These are phyloP conservation scores for Aphanocladium album DNA, from an alignment of 2,329 filamentous ascomycete species.

Conservation along the genomic window DNA sequence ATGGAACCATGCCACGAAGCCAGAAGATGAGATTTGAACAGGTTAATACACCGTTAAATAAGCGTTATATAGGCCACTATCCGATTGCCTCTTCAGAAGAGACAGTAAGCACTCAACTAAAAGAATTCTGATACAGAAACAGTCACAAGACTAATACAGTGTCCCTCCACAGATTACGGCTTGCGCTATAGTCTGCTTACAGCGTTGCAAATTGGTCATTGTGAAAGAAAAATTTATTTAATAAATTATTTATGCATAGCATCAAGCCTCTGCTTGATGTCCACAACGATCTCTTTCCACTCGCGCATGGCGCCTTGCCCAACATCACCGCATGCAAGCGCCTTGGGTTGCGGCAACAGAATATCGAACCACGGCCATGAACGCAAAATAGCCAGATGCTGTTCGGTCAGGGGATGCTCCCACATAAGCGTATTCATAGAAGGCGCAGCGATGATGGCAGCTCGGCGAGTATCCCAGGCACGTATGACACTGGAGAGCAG, in stretches of 20 bases:
- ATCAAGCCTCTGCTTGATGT: constrained; percentile 34
- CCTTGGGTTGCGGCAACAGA: constrained; percentile 67
- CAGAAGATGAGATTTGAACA: too few relatives aligned
- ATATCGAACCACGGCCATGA: constrained; percentile 66
- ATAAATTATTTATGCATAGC: background rate
- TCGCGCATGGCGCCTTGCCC: constrained; percentile 79
- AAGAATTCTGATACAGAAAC: too few relatives aligned
- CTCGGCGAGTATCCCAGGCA: constrained; percentile 78
- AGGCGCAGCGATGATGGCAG: constrained; percentile 68
- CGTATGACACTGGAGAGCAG: constrained; percentile 69
- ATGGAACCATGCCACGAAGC: too few relatives aligned
- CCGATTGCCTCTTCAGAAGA: too few relatives aligned
- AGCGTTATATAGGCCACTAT: too few relatives aligned
- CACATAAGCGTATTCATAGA: constrained; percentile 93
- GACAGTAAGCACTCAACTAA: too few relatives aligned
- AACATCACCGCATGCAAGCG: constrained; percentile 77
- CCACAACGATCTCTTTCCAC: constrained; percentile 67
- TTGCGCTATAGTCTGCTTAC: too few relatives aligned
- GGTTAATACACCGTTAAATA: too few relatives aligned
- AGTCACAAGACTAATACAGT: too few relatives aligned
- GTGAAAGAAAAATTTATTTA: background rate
- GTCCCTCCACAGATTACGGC: too few relatives aligned
- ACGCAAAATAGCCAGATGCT: constrained; percentile 64
- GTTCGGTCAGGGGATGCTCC: constrained; percentile 73
- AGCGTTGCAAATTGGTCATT: too few relatives aligned